Evolutionary conservation across 1,139 yeast species (phyloP).

Genomic region (Trichomonascaceae sp.): DNA sequence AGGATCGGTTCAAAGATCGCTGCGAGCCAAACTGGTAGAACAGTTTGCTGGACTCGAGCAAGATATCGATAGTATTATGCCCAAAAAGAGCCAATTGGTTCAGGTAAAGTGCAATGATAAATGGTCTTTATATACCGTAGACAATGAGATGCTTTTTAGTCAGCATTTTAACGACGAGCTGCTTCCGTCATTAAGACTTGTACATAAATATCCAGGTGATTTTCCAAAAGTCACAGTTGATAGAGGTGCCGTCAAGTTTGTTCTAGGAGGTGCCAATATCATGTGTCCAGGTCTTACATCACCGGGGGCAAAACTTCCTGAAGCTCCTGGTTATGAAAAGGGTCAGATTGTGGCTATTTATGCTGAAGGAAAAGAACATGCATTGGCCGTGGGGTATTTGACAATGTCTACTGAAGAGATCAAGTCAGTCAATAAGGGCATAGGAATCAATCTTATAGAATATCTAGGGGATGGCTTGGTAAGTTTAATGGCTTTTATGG

Average conservation of each 20-base stretch:
- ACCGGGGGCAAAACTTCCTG: constrained; percentile 81
- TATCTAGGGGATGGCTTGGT: constrained; percentile 81
- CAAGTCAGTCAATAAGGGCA: constrained; percentile 75
- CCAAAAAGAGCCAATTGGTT: constrained; percentile 84
- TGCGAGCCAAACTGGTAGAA: constrained; percentile 63
- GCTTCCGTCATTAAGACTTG: constrained; percentile 68
- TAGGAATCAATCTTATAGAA: constrained; percentile 81
- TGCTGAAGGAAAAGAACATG: constrained; percentile 91
- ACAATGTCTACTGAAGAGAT: constrained; percentile 89
- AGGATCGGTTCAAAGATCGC: constrained; percentile 83
- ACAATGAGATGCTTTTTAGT: constrained; percentile 66
- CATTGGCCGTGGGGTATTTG: constrained; percentile 83
- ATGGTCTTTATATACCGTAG: constrained; percentile 70
- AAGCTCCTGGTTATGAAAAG: constrained; percentile 48
- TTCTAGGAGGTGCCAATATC: constrained; percentile 87
- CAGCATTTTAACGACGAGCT: constrained; percentile 77
- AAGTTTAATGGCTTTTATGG: constrained; percentile 10
- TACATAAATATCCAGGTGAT: constrained; percentile 54
- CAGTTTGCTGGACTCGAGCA: constrained; percentile 71
- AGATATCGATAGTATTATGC: constrained; percentile 73
- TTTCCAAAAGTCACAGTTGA: constrained; percentile 90
- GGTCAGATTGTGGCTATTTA: constrained; percentile 72
- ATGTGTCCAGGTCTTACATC: constrained; percentile 98
- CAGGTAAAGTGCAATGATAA: constrained; percentile 86
- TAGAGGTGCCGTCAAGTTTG: constrained; percentile 94